phyloP scores from a whole-genome alignment of 169 alveolate species.

The Plasmodium reichenowi region DNA sequence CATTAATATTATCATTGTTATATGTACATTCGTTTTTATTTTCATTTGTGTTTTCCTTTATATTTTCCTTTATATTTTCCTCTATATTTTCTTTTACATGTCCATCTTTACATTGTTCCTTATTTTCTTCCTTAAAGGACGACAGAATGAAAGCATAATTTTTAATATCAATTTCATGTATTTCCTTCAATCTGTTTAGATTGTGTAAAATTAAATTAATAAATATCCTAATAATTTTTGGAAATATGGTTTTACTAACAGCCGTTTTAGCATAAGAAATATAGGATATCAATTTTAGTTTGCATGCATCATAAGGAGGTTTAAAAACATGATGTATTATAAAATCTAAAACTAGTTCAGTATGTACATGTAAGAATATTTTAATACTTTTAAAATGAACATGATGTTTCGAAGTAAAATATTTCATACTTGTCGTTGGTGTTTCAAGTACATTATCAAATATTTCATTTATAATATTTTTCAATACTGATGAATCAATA shows the following conservation, averaged over 20 bases:
- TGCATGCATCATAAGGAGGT: conserved; percentile 41
- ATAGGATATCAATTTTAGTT: conserved; percentile 50
- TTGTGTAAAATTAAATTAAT: conserved; percentile 21
- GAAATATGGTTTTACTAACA: conserved; percentile 6
- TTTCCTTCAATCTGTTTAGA: not conserved
- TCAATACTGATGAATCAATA: conserved; percentile 20
- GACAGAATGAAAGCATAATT: conserved; percentile 19
- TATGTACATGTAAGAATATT: conserved; percentile 61
- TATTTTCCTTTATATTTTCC: not conserved
- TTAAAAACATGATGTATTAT: conserved; percentile 28
- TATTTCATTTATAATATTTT: conserved; percentile 40
- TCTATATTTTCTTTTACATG: not conserved
- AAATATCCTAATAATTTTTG: conserved; percentile 20
- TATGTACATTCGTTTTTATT: not conserved
- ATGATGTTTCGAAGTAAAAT: conserved; percentile 23
- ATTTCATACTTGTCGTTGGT: not conserved
- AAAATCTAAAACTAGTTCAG: conserved; percentile 51
- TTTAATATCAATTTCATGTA: conserved; percentile 8
- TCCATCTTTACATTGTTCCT: not conserved
- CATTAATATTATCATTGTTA: not conserved
- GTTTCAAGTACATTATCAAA: conserved; percentile 14
- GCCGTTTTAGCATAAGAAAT: conserved; percentile 59
- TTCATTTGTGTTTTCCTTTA: too few relatives aligned
- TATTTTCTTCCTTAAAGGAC: not conserved
- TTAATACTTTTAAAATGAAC: conserved; percentile 65